Evolutionary conservation across 176 grass and related monocot genomes (phyloP).

Genomic region (Eremochloa ophiuroides): DNA sequence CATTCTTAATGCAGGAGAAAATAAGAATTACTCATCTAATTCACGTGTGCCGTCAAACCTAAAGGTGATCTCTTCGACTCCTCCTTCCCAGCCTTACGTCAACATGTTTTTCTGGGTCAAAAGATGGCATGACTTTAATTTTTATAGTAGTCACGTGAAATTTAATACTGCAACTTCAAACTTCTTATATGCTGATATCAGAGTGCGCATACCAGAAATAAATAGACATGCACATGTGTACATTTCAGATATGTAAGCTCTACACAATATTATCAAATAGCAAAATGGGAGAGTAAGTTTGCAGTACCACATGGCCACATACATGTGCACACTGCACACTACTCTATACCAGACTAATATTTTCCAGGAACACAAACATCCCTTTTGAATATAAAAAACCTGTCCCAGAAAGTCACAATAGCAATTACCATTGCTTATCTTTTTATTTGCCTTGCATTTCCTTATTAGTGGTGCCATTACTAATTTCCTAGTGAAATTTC

Average conservation of each 20-base stretch:
- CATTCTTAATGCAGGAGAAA: constrained; percentile 41
- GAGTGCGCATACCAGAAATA: not conserved
- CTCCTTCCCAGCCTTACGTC: not conserved
- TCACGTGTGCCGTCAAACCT: constrained; percentile 7
- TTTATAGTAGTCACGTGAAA: not conserved
- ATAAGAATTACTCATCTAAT: constrained; percentile 32
- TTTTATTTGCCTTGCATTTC: not conserved
- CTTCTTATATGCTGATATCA: not conserved
- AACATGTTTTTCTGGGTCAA: constrained; percentile 7
- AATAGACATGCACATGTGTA: not conserved
- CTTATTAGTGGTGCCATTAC: not conserved
- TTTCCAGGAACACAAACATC: not conserved
- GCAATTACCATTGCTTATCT: not conserved
- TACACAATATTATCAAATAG: not conserved
- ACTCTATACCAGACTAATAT: not conserved
- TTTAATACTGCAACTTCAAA: not conserved
- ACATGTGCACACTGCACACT: not conserved
- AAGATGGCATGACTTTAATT: not conserved
- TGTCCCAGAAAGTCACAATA: not conserved
- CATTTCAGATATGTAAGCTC: not conserved
- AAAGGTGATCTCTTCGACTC: constrained; percentile 39
- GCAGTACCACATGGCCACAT: not conserved
- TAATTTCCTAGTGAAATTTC: constrained; percentile 27
- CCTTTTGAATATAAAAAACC: not conserved
- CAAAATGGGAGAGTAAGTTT: constrained; percentile 7